Conservation (phyloP, 441 rosid species). For the Breynia disticha region DNA sequence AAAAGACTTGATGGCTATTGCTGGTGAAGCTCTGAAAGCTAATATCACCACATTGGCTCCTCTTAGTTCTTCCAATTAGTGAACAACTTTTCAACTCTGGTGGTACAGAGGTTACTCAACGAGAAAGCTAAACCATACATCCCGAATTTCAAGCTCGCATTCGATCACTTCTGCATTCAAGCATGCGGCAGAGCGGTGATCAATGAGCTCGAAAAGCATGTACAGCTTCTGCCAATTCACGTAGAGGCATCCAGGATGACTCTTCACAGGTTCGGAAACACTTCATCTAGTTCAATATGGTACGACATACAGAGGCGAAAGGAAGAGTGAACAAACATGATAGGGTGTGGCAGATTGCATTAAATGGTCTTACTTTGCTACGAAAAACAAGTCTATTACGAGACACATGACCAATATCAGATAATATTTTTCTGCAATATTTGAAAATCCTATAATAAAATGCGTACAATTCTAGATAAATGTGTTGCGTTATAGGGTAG, state of each 20-base stretch:
- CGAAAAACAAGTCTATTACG: too few species aligned
- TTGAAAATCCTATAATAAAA: too few species aligned
- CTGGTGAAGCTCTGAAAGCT: constrained; percentile 56
- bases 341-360: constrained; percentile 64
- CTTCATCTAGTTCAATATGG: constrained; percentile 82
- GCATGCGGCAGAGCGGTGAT: constrained; percentile 74
- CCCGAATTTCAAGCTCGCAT: constrained; percentile 66
- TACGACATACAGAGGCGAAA: constrained; percentile 59
- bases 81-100: constrained; percentile 57
- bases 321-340: constrained; percentile 48
- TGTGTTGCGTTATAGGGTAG: too few species aligned
- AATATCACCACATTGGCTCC: constrained; percentile 68
- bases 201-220: constrained; percentile 68
- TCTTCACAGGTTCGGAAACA: constrained; percentile 63
- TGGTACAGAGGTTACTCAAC: constrained; percentile 45
- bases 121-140: constrained; percentile 47
- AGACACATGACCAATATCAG: too few species aligned
- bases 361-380: too few species aligned
- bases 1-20: constrained; percentile 69
- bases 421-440: too few species aligned
- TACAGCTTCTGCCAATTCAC: constrained; percentile 49
- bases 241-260: constrained; percentile 77
- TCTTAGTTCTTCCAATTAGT: constrained; percentile 55
- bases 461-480: too few species aligned
- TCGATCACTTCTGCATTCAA: constrained; percentile 71